Evolutionary conservation across 768 basidiomycete genomes (phyloP), one percentile per base, ranked within the genome.

Genomic region (Phanerochaete sordida): DNA sequence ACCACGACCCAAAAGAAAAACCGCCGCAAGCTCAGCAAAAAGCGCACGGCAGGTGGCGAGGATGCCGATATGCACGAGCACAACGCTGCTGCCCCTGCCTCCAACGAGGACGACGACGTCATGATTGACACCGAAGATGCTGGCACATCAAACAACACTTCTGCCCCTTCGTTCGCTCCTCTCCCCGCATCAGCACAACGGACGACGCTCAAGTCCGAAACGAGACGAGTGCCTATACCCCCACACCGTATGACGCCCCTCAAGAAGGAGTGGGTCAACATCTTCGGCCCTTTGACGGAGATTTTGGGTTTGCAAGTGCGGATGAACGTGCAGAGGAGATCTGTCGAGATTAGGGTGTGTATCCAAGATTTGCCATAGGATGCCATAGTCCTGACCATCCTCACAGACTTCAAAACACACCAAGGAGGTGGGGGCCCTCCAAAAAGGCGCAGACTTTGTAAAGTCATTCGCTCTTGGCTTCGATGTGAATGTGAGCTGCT

Each of bases 171-270:
- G 7, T 94, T 95, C 71, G 81, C 86, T 51, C 84, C 90, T 8
- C 79, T 93, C 21, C 78, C 85, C 8, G 80, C 86, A 9, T 77
- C 82, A 48, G 84, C 82, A 8, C 78, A 79, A 27, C 79, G 80
- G 59, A 75, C 82, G 0, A 73, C 79, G 11, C 77, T 88, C 59
- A 93, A 88, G 72, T 87, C 91, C 3, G 96, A 98, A 74, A 86
- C 82, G n/a, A 79, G 96, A 70, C 83, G 93, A 56, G 85, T 99
- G 68, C 79, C 92, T 12, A 91, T 99, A 72, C 97, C 97, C 13
- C 94, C 94, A 9, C 97, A 99, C 73, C 86, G 97, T 54, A 95
- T 98, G 93, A 94, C 95, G 11, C 97, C 97, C 2, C 74, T 98
- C 56, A 96, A 97, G 76, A 93, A 90, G 70, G 95, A 97, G 64